Evolutionary conservation across 129 eudicot species (phyloP), one percentile per base, ranked within the genome.

Genomic region (Flaveria robusta): DNA sequence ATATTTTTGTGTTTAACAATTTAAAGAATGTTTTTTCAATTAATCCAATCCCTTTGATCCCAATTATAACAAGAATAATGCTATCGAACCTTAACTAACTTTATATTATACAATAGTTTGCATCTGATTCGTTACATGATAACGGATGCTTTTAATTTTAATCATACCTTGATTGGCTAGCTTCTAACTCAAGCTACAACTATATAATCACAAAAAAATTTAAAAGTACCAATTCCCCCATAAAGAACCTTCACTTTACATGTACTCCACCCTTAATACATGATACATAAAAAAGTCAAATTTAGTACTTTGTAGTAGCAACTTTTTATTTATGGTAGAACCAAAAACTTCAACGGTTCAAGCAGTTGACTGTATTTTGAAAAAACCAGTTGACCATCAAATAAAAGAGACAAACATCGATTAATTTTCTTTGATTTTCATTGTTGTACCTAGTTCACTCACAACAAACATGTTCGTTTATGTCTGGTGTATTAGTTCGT

Each of bases 71-170:
- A 31, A 77, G 5, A 69, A 77, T 77, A 42, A 77, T 68, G 62
- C 68, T 24, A 4, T 71, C 23, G 60, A 49, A 79, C 83, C 74
- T 52, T 65, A 79, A 79, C 83, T 54, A 73, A 79, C 83, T 79
- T 66, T 72, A 52, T 20, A 52, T 19, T 50, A 39, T 15, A 52
- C 41, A 55, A 37, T 64, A 66, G 13, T 52, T 66, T 73, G 83
- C 75, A 80, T 80, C 83, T 56, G 83, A 80, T 80, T 80, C 83
- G 51, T 52, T 55, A 43, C 79, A 80, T 63, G 56, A 62, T 71
- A 68, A 58, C 55, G 69, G 68, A 68, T 26, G 60, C 37, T 26
- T 62, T 1, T 22, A 27, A 31, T 62, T 27, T 62, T 52, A 65
- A 64, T 26, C 74, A 42, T 73, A 74, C 73, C 58, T 74, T 73